A percentile compares a stretch with the other conserved stretches of the same genome.
Conservation (phyloP, 108 stramenopile species). For the Epithemia pelagica region DNA sequence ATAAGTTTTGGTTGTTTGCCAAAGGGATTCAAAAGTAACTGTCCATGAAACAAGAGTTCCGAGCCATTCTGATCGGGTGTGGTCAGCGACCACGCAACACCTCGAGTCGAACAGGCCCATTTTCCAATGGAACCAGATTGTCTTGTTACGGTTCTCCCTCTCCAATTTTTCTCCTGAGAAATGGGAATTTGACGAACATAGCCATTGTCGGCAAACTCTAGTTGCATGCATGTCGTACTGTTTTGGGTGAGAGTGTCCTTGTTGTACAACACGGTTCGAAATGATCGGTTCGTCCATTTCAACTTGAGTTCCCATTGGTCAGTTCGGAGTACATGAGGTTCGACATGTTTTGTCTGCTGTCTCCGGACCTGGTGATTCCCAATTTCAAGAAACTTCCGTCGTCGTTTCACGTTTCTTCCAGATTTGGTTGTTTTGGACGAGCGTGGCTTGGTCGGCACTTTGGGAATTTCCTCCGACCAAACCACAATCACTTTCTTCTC, state of each 20-base stretch:
- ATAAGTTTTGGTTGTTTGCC: constrained; percentile 53
- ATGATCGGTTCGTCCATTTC: not conserved
- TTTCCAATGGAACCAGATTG: not conserved
- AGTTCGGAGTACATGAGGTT: constrained; percentile 8
- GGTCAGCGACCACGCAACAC: not conserved
- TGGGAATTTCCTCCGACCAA: no score
- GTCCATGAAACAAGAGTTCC: constrained; percentile 32
- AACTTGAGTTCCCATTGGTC: constrained; percentile 7
- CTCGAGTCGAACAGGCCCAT: constrained; percentile 1
- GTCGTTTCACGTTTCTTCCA: no score
- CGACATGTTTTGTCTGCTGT: not conserved
- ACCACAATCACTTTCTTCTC: no score
- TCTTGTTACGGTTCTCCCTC: not conserved
- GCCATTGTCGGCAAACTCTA: constrained; percentile 12
- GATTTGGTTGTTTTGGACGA: no score
- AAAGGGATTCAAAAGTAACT: constrained; percentile 64
- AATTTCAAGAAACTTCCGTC: no score
- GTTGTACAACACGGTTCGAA: not conserved
- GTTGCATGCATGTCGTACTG: not conserved
- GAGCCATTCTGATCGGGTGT: not conserved
- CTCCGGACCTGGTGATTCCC: no score
- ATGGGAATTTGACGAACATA: constrained; percentile 3
- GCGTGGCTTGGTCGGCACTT: no score
- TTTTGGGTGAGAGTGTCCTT: not conserved
- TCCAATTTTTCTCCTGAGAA: not conserved